Evolutionary conservation across 2,329 filamentous ascomycete species (phyloP).

Genomic region (Penicillium digitatum): DNA sequence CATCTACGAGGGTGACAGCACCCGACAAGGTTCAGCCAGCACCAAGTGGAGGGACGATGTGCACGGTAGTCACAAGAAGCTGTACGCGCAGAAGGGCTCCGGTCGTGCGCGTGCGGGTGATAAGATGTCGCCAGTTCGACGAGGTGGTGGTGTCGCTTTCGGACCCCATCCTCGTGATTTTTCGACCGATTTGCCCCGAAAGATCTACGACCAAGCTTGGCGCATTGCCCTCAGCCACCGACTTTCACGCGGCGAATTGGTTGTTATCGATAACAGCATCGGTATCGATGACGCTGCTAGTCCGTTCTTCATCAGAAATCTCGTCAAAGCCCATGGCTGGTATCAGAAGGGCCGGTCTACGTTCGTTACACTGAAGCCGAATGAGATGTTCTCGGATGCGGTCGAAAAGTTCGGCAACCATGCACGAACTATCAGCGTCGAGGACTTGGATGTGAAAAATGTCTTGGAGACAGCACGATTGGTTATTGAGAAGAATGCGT

Average conservation of each 20-base stretch:
- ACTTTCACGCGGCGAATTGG: conserved; percentile 78
- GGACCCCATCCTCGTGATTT: conserved; percentile 95
- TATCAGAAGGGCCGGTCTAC: conserved; percentile 68
- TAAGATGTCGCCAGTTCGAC: conserved; percentile 74
- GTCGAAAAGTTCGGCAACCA: conserved; percentile 62
- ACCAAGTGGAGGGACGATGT: conserved; percentile 80
- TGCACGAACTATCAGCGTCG: conserved; percentile 64
- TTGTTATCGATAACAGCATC: conserved; percentile 79
- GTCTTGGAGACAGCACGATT: conserved; percentile 78
- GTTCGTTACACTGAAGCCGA: conserved; percentile 63
- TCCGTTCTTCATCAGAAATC: conserved; percentile 60
- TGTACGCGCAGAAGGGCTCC: conserved; percentile 80
- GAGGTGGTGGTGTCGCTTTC: conserved; percentile 81
- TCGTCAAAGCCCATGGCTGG: conserved; percentile 69
- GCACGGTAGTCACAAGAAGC: conserved; percentile 75
- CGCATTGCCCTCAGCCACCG: conserved; percentile 89
- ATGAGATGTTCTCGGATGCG: conserved; percentile 62
- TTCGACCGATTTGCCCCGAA: conserved; percentile 72
- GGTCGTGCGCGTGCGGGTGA: conserved; percentile 75
- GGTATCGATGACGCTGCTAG: conserved; percentile 52
- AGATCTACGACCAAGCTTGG: conserved; percentile 95
- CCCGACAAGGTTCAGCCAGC: conserved; percentile 79
- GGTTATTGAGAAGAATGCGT: conserved; percentile 77
- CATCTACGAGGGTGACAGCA: conserved; percentile 84
- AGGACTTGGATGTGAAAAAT: conserved; percentile 95